Conservation (phyloP, 495 filamentous ascomycete genomes). For the Neurospora cerealis region DNA sequence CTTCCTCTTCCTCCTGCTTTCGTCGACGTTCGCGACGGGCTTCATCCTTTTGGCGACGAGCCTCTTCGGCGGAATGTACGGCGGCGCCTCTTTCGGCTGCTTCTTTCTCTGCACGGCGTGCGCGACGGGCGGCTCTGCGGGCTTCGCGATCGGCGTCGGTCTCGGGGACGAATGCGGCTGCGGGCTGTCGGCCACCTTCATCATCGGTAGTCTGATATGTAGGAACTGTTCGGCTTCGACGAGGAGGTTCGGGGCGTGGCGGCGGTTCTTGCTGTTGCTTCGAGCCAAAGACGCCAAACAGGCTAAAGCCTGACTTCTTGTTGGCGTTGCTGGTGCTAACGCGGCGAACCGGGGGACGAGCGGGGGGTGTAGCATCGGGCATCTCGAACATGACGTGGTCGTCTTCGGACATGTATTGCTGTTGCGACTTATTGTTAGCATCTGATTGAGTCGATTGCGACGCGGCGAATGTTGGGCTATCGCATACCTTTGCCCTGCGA, state of each 20-base stretch:
- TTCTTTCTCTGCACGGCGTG: slow-evolving; percentile 37
- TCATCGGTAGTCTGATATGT: slow-evolving; percentile 34
- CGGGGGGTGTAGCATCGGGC: slow-evolving; percentile 20
- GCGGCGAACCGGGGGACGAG: slow-evolving; percentile 27
- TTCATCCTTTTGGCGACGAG: slow-evolving; percentile 33
- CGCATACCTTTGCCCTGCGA: slow-evolving; percentile 34
- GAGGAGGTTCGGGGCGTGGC: slow-evolving; percentile 30
- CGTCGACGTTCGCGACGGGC: slow-evolving; percentile 34
- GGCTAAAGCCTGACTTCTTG: slow-evolving; percentile 27
- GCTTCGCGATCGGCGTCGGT: slow-evolving; percentile 44
- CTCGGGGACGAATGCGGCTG: slow-evolving; percentile 6
- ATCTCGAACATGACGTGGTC: slow-evolving; percentile 33
- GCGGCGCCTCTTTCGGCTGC: slow-evolving; percentile 36
- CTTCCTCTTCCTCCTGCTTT: slow-evolving; percentile 34
- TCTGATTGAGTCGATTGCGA: background rate
- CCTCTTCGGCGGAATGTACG: slow-evolving; percentile 38
- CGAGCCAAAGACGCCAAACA: slow-evolving; percentile 32
- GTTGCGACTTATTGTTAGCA: slow-evolving; percentile 18
- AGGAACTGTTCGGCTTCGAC: slow-evolving; percentile 18
- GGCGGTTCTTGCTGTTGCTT: slow-evolving; percentile 14
- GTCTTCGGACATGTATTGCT: slow-evolving; percentile 29
- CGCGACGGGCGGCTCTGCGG: slow-evolving; percentile 41
- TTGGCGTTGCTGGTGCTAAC: slow-evolving; percentile 32
- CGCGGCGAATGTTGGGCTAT: slow-evolving; percentile 7
- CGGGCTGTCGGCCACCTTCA: slow-evolving; percentile 17